phyloP scores from a whole-genome alignment of 1,284 basidiomycete genomes.

The Puccinia polysora region DNA sequence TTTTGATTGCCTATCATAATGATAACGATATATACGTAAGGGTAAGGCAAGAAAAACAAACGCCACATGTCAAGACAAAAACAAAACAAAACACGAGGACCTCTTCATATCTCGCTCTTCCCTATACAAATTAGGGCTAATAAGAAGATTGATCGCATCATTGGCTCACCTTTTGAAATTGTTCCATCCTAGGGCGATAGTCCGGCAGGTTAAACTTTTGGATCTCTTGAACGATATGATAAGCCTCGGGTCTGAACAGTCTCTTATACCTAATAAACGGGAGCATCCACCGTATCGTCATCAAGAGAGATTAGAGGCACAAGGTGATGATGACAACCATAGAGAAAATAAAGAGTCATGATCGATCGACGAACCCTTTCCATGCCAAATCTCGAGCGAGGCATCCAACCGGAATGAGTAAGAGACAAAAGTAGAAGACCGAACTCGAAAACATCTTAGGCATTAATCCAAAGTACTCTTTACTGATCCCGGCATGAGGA shows the following conservation, averaged over 20 bases:
- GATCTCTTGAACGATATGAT: slow-evolving; percentile 93
- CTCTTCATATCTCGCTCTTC: no score
- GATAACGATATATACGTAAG: slow-evolving; percentile 58
- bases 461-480: slow-evolving; percentile 82
- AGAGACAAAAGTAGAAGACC: slow-evolving; percentile 82
- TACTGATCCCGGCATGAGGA: slow-evolving; percentile 76
- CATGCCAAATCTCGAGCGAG: slow-evolving; percentile 85
- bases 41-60: neutral
- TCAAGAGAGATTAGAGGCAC: neutral
- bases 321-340: neutral
- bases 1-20: slow-evolving; percentile 98
- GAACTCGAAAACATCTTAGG: slow-evolving; percentile 77
- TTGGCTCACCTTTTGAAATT: slow-evolving; percentile 59
- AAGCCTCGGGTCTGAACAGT: slow-evolving; percentile 81
- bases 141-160: neutral
- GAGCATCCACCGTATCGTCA: neutral
- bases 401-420: slow-evolving; percentile 82
- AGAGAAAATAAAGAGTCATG: neutral
- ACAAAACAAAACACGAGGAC: slow-evolving; percentile 22
- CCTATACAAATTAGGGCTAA: slow-evolving; percentile 2
- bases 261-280: slow-evolving; percentile 72
- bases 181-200: slow-evolving; percentile 92
- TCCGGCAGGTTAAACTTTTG: slow-evolving; percentile 93
- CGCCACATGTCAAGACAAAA: slow-evolving; percentile 13
- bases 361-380: slow-evolving; percentile 85